Percentiles rank a stretch among this genome's conserved stretches.
Conservation (phyloP, 768 basidiomycete genomes). For the Inosperma sp. region DNA sequence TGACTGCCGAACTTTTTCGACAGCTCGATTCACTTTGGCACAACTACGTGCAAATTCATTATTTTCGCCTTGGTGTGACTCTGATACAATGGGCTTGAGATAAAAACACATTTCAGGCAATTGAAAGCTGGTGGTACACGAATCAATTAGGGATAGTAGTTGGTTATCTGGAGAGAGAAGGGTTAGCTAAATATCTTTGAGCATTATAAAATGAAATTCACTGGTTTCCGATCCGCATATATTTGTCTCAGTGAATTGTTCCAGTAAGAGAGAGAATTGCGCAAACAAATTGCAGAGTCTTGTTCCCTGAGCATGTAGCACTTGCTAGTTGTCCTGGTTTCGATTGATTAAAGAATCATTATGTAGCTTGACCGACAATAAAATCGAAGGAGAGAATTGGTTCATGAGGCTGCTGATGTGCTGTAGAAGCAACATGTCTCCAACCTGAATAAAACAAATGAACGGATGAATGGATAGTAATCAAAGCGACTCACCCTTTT, state of each 20-base stretch:
- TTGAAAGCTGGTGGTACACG: neutral
- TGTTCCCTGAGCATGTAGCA: constrained; percentile 33
- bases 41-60: constrained; percentile 36
- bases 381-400: constrained; percentile 17
- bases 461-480: neutral
- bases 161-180: neutral
- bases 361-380: neutral
- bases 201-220: neutral
- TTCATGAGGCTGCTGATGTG: constrained; percentile 42
- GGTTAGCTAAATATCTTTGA: neutral
- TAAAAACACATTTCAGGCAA: neutral
- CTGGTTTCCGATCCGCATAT: constrained; percentile 11
- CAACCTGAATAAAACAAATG: constrained; percentile 32
- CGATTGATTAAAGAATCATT: neutral
- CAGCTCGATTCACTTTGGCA: constrained; percentile 54
- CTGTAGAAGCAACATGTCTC: constrained; percentile 45
- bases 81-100: constrained; percentile 7
- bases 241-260: constrained; percentile 31
- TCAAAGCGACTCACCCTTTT: constrained; percentile 44
- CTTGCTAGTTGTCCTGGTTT: constrained; percentile 6
- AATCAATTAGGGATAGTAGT: neutral
- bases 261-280: constrained; percentile 36
- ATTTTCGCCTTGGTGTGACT: constrained; percentile 15
- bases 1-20: constrained; percentile 56
- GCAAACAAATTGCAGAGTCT: constrained; percentile 36